Evolutionary conservation across 352 stramenopile species (phyloP).

Genomic region (Phytophthora podocarpi): DNA sequence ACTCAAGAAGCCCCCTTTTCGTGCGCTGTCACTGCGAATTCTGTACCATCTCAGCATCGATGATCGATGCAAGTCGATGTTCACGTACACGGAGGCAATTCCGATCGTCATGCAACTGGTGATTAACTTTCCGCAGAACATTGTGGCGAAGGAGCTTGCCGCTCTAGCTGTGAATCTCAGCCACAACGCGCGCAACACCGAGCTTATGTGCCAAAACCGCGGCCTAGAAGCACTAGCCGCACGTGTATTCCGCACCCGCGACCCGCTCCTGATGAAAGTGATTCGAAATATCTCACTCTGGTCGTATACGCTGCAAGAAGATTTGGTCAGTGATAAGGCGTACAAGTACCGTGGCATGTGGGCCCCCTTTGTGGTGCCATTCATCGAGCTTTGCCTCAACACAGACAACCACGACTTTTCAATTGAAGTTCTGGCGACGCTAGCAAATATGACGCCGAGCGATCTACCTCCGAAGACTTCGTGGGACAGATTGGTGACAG

Average conservation of each 20-base stretch:
- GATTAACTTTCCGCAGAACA: conserved; percentile 94
- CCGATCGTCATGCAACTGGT: conserved; percentile 94
- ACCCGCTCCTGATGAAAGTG: conserved; percentile 95
- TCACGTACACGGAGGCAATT: conserved; percentile 95
- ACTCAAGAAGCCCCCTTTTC: conserved; percentile 92
- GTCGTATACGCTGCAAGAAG: conserved; percentile 92
- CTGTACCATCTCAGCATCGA: conserved; percentile 96
- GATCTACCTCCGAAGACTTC: conserved; percentile 90
- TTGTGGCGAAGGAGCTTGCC: conserved; percentile 92
- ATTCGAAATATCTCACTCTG: conserved; percentile 92
- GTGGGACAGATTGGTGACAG: conserved; percentile 90
- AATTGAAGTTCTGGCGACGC: conserved; percentile 92
- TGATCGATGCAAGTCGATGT: conserved; percentile 95
- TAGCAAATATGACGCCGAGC: conserved; percentile 92
- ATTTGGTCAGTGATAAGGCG: conserved; percentile 80
- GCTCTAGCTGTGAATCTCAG: conserved; percentile 95
- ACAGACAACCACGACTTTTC: conserved; percentile 94
- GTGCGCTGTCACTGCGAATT: conserved; percentile 86
- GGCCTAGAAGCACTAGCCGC: conserved; percentile 91
- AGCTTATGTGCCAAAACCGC: conserved; percentile 91
- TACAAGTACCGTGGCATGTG: conserved; percentile 95
- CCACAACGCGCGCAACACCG: conserved; percentile 89
- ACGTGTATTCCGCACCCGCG: conserved; percentile 86
- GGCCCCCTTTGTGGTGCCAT: conserved; percentile 87
- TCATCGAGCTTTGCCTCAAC: conserved; percentile 86